Evolutionary conservation across 164 flowering plant genomes (phyloP), one percentile per base, ranked within the genome.

Genomic region (Stephania yunnanensis): DNA sequence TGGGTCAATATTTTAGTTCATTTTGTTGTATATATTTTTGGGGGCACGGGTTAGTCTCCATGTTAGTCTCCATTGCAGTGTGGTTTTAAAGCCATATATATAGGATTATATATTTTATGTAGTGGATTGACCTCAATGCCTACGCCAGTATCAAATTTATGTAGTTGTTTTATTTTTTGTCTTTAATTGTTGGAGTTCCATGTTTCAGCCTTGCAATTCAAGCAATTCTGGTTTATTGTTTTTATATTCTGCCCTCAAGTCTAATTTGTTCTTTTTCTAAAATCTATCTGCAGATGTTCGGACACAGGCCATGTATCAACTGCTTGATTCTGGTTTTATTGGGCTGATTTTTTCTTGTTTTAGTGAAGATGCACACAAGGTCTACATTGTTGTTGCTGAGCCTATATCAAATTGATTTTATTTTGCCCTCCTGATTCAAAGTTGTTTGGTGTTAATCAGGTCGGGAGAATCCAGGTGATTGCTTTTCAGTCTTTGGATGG

Each of bases 261-360:
- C 42, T 36, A 36, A 36, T 36, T 74, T 69, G 73, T n/a, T 69
- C 46, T 78, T 71, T 73, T 19, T 74, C 44, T 65, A 72, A 30
- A 45, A 30, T 74, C 42, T 74, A 42, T 77, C 46, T 86, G 83
- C 90, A 94, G 99, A 96, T 88, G 97, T 94, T 72, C 89, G 98
- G 64, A 96, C 97, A 73, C 99, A 96, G 79, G 94, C 90, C 74
- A 91, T 91, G 95, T 94, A 92, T 88, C 99, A 96, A 81, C 92
- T 94, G 76, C 88, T 96, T 73, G 99, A 96, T 84, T 78, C 98
- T 78, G 99, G 99, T 68, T 96, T 96, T 82, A 90, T 94, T 78
- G 99, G 99, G 73, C 82, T 96, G 73, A 96, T 96, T 78, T 96
- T 96, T 86, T 96, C 99, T 64, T 96, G 99, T 84, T 96, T 92